Evolutionary conservation across 2,329 filamentous ascomycete genomes (phyloP).

Genomic region (Verticillium longisporum): DNA sequence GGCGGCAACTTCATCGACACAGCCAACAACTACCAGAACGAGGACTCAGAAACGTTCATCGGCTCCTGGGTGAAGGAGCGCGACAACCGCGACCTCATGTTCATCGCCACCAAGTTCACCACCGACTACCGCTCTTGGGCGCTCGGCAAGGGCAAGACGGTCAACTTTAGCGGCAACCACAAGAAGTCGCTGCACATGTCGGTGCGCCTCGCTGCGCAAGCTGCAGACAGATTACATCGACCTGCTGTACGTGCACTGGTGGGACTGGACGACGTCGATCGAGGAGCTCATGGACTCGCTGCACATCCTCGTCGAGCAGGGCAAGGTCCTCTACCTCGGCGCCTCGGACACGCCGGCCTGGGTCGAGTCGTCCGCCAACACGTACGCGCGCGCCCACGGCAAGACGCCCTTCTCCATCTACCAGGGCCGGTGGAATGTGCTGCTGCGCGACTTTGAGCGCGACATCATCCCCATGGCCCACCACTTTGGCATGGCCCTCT

Average conservation of each 20-base stretch:
- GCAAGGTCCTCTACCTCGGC: slow-evolving; percentile 34
- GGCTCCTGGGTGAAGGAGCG: slow-evolving; percentile 48
- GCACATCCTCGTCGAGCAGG: slow-evolving; percentile 30
- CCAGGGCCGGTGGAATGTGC: slow-evolving; percentile 30
- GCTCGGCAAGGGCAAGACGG: slow-evolving; percentile 26
- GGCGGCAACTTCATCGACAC: slow-evolving; percentile 68
- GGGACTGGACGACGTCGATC: slow-evolving; percentile 34
- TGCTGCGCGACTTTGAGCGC: slow-evolving; percentile 28
- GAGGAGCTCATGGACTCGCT: slow-evolving; percentile 35
- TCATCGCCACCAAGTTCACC: slow-evolving; percentile 52
- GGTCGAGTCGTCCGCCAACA: slow-evolving; percentile 30
- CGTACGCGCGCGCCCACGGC: slow-evolving; percentile 25
- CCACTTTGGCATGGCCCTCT: slow-evolving; percentile 40
- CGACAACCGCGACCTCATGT: slow-evolving; percentile 44
- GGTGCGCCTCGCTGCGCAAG: slow-evolving; percentile 33
- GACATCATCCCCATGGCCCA: slow-evolving; percentile 35
- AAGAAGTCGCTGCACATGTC: slow-evolving; percentile 32
- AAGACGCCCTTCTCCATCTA: slow-evolving; percentile 30
- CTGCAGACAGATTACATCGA: slow-evolving; percentile 38
- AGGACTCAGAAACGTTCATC: slow-evolving; percentile 49
- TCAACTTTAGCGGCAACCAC: slow-evolving; percentile 37
- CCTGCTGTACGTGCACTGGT: slow-evolving; percentile 37
- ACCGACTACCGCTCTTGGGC: slow-evolving; percentile 34
- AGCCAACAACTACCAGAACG: slow-evolving; percentile 49
- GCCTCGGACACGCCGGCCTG: slow-evolving; percentile 32